Evolutionary conservation across 2,329 filamentous ascomycete genomes (phyloP).

Genomic region (Venturia carpophila): DNA sequence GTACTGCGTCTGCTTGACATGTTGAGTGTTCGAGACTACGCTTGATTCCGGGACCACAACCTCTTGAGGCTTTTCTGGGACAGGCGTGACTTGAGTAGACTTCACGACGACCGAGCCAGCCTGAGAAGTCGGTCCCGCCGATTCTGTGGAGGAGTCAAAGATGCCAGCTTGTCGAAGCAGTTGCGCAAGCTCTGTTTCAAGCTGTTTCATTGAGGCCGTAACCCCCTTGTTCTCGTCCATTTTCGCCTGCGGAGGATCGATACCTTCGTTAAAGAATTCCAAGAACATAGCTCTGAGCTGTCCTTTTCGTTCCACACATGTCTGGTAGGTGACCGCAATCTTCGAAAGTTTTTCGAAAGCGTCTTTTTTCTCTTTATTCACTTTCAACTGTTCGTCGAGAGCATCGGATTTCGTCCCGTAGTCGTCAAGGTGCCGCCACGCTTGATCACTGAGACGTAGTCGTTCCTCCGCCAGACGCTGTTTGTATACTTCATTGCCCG

Average conservation of each 20-base stretch:
- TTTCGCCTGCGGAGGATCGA: not conserved
- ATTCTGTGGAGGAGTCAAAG: not conserved
- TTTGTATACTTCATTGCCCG: not conserved
- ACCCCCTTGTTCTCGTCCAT: slow-evolving; percentile 14
- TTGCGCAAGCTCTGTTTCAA: slow-evolving; percentile 4
- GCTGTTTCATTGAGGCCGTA: slow-evolving; percentile 2
- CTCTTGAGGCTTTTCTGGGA: not conserved
- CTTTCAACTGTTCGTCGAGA: not conserved
- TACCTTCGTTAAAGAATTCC: slow-evolving; percentile 12
- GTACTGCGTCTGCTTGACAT: slow-evolving; percentile 17
- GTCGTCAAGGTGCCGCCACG: slow-evolving; percentile 4
- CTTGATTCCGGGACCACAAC: slow-evolving; percentile 15
- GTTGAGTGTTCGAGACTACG: slow-evolving; percentile 4
- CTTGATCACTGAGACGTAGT: not conserved
- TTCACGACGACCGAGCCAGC: slow-evolving; percentile 13
- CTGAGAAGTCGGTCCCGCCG: not conserved
- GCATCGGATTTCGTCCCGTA: not conserved
- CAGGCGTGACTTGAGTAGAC: slow-evolving; percentile 18
- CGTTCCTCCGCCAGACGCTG: slow-evolving; percentile 9
- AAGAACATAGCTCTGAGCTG: slow-evolving; percentile 8
- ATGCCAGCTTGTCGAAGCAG: slow-evolving; percentile 7
- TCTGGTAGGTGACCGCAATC: not conserved
- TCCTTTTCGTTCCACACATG: not conserved
- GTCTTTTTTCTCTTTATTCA: slow-evolving; percentile 12
- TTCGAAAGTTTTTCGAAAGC: slow-evolving; percentile 10